Base-by-base conservation (phyloP, 164 flowering plant species). In the Litsea cubeba region DNA sequence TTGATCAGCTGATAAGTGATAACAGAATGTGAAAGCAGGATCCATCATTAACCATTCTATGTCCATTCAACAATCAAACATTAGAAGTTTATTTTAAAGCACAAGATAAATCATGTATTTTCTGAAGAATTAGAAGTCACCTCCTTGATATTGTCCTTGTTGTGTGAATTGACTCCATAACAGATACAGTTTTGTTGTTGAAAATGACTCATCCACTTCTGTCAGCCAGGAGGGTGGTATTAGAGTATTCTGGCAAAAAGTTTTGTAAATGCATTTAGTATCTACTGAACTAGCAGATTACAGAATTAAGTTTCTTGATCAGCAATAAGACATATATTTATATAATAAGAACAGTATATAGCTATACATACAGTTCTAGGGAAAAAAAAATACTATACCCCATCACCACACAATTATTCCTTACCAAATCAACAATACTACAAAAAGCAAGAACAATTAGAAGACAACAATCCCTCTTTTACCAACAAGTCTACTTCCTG, bases 141-240 rank as follows among this genome's bases (percentile, higher is more conserved):
- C 94, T 89, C 81, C 76, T 82, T 86, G 67, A 89, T 79, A 72
- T 71, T 84, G 4, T 86, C 94, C 82, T 85, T 88, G 77, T 92
- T 91, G 75, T 95, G 97, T 25, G 98, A 81, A 81, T 95, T 92
- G 57, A 91, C 85, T 46, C 83, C 87, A 83, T 75, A 85, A 74
- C 82, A 83, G 51, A 69, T 51, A 68, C 74, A 82, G 60, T 80
- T 83, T 72, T 79, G 84, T 51, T 82, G 79, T 73, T 87, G 83
- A 74, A 91, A 88, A 72, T 85, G 79, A 12, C 50, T 81, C 70
- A 85, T 72, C 95, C 97, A 92, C 49, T 87, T 89, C 97, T 94
- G 74, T 5, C 74, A 63, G 67, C 35, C 54, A 75, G 60, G 60
- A 54, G n/a, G n/a, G n/a, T 3, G 5, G 3, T 18, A 15, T 5